Base-by-base conservation (phyloP, 306 rosid genomes). In the Prunus dulcis region DNA sequence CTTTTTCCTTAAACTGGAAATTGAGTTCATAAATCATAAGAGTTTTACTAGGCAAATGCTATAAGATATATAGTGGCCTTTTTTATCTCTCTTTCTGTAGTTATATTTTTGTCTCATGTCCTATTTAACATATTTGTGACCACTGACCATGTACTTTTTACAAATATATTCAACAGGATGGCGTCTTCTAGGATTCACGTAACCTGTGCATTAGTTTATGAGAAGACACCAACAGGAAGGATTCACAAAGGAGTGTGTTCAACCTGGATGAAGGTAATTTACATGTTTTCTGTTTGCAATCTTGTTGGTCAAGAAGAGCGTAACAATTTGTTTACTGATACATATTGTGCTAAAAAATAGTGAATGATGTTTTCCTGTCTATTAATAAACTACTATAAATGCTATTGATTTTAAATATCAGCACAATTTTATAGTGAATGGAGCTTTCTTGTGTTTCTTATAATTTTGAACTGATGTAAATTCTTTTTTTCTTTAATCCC, bases 261-360 rank as follows among this genome's bases (percentile, higher is more conserved):
- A 34, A 96, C 99, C 23, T 96, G 99, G 99, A 96, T 96, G 91
- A 93, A 89, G 99, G 99, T 96, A 88, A 20, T 71, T 76, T 64
- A 27, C 76, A 6, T 45, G 34, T 76, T 81, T 71, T 76, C 38
- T 49, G 82, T 51, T 41, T 61, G 64, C n/a, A 65, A 6, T 70
- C 30, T 68, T 61, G 56, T 41, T 50, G 9, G 43, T 38, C 43
- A 38, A 38, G 18, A 69, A 30, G 11, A 69, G 61, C 47, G 3
- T 50, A 3, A 9, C 47, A 28, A 69, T 3, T 9, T 8, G 52
- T 11, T 11, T 47, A 12, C 4, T 18, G 22, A 14, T 20, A 3
- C 19, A 6, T 38, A 10, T 22, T 4, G 2, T 22, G 41, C 41
- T 47, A 0, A 69, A 49, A 66, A 67, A 14, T 46, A 67, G 30